phyloP scores from a whole-genome alignment of 768 basidiomycete species.

The Agaricus sinodeliciosus region DNA sequence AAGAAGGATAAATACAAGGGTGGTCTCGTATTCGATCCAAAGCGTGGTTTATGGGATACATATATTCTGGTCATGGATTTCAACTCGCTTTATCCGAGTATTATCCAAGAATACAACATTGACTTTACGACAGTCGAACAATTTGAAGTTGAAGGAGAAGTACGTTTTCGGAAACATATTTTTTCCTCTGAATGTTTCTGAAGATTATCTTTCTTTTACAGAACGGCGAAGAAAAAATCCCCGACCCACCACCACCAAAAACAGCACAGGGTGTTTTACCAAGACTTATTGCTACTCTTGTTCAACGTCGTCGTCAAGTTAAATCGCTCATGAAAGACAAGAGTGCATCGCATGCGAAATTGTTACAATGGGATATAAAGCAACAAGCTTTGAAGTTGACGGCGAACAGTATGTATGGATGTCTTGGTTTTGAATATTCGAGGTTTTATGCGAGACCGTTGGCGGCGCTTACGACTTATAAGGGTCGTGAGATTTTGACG shows the following conservation, averaged over 20 bases:
- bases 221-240: conserved; percentile 76
- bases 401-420: conserved; percentile 99
- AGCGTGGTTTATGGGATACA: conserved; percentile 93
- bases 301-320: conserved; percentile 82
- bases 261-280: conserved; percentile 87
- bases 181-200: neutral
- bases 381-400: conserved; percentile 96
- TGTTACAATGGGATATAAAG: conserved; percentile 95
- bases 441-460: conserved; percentile 94
- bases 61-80: conserved; percentile 99
- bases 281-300: conserved; percentile 93
- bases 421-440: conserved; percentile 95
- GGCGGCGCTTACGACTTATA: conserved; percentile 96
- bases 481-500: conserved; percentile 95
- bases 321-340: conserved; percentile 94
- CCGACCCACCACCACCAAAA: conserved; percentile 74
- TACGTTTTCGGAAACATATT: conserved; percentile 14
- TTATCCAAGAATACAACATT: conserved; percentile 99
- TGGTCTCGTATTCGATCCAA: conserved; percentile 95
- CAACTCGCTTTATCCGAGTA: conserved; percentile 98
- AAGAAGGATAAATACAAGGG: conserved; percentile 97
- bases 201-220: conserved; percentile 11
- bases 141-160: conserved; percentile 50
- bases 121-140: conserved; percentile 95
- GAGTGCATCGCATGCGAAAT: conserved; percentile 59